Evolutionary conservation across 352 stramenopile species (phyloP), one percentile per base, ranked within the genome.

Genomic region (Phytophthora kernoviae): DNA sequence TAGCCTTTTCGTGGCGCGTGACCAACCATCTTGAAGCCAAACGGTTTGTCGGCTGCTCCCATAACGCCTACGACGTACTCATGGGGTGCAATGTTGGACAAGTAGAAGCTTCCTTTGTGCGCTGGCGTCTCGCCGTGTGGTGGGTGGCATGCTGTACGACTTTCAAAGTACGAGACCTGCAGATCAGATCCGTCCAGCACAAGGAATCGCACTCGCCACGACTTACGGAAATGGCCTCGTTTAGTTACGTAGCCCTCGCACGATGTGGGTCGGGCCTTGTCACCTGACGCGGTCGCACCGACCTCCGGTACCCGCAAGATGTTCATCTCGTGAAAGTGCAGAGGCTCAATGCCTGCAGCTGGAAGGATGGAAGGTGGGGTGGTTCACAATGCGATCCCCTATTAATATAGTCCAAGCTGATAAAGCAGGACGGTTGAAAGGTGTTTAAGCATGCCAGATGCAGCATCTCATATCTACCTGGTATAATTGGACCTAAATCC

Each of bases 171-270:
- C 41, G 80, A 64, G 4, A 91, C 77, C 15, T 73, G 67, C 26
- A 93, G 70, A 54, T 88, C 79, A 5, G 81, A 75, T 11, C 84
- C 86, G 61, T 93, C 75, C 26, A 95, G 68, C 24, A 89, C 68
- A 10, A 95, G 76, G 60, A 87, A 95, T 24, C 86, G 82, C 36
- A 91, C 75, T 39, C 79, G 79, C 86, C 84, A 95, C 22, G 84
- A 91, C 69, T 95, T 95, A 63, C 81, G 76, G 45, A 93, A 89
- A 61, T 93, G 84, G 0, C 84, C 84, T 47, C 86, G 81, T 62
- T 95, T 95, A 40, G 80, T 95, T 52, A 95, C 84, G 63, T 95
- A 95, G 45, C 86, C 86, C 58, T 93, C 86, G 48, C 84, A 93
- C 4, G 82, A 93, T 12, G 84, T 93, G 18, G 80, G 79, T 39